These are phyloP conservation scores for Populus ilicifolia DNA, from an alignment of 345 rosid species.

Conservation along the genomic window DNA sequence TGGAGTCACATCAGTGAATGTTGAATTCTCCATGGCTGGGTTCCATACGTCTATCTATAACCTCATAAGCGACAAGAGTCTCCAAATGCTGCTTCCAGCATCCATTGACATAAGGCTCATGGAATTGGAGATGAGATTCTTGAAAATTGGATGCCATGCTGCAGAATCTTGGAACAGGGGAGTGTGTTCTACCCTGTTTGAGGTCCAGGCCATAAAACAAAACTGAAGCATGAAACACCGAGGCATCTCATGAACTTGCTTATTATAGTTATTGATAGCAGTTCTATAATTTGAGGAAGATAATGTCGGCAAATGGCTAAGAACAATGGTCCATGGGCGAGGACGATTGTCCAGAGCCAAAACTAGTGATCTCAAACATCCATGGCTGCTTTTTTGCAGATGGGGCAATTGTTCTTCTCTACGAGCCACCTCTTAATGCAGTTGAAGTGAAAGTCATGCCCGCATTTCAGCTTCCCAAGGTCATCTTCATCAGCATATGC, in stretches of 20 bases:
- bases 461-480: slow-evolving; percentile 33
- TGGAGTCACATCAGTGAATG: neutral
- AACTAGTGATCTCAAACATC: neutral
- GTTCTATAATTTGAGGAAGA: neutral
- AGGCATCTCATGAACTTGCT: neutral
- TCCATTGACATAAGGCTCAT: neutral
- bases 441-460: slow-evolving; percentile 35
- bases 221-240: neutral
- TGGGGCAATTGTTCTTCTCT: slow-evolving; percentile 38
- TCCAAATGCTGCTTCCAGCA: neutral
- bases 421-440: slow-evolving; percentile 37
- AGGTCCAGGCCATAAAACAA: neutral
- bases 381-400: slow-evolving; percentile 33
- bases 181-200: neutral
- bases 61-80: neutral
- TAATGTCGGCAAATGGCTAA: neutral
- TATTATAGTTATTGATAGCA: neutral
- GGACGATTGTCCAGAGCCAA: neutral
- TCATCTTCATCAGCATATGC: slow-evolving; percentile 27
- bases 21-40: neutral
- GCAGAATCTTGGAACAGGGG: neutral
- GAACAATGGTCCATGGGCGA: neutral
- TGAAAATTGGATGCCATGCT: neutral
- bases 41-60: neutral
- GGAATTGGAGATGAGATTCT: neutral